Evolutionary conservation across 345 rosid species (phyloP), one percentile per base, ranked within the genome.

Genomic region (Citrus cavaleriei): DNA sequence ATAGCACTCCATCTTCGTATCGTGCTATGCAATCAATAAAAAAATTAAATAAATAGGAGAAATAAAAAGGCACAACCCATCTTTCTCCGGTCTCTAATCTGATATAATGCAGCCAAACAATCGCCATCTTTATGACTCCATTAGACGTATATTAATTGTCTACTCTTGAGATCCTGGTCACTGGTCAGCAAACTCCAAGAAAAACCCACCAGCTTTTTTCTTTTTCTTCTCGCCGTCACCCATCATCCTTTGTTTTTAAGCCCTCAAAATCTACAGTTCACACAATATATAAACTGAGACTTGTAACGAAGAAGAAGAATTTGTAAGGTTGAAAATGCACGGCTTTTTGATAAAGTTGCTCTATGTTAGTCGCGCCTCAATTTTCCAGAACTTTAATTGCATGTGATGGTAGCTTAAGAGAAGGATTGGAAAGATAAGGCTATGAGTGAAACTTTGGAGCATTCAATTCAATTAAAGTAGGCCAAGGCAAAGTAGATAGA

Each of bases 141-240:
- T 19, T 30, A 28, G 10, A 19, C n/a, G 37, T 35, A 4, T 35
- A 19, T 30, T 24, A 51, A 54, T 30, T 71, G 40, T 54, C 30
- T 19, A 54, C 27, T 54, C 28, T 57, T 13, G 38, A 59, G 38
- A 38, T 59, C 25, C 37, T 30, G 81, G 73, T 10, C 75, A 59
- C 37, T 30, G 81, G 68, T 10, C 78, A 74, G 57, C 80, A 70
- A 72, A 60, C 66, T 71, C 27, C 74, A 75, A 70, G 82, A 71
- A 32, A 75, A 46, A 6, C 60, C 30, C 30, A 78, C 18, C 69
- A 57, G 67, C 40, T 13, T 38, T 66, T 66, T 61, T 6, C 10
- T 21, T 19, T 9, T 38, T 10, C 14, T 42, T 42, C 2, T 42
- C 49, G 10, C 4, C 49, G 4, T 38, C 34, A 16, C 42, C 32